Evolutionary conservation across 1,139 yeast genomes (phyloP).

Genomic region (Yamadazyma dendronema): DNA sequence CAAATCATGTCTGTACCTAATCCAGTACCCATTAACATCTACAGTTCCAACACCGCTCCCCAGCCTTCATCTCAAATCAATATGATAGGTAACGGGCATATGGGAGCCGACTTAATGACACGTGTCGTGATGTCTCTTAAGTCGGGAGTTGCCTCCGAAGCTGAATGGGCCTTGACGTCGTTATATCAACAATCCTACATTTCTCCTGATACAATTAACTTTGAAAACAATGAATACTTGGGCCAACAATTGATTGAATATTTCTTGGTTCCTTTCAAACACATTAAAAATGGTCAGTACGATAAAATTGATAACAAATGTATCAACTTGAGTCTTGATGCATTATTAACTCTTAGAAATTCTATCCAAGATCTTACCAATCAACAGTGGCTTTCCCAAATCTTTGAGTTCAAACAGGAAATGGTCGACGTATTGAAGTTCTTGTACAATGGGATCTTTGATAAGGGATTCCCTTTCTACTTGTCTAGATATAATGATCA

Average conservation of each 20-base stretch:
- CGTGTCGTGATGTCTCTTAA: constrained; percentile 65
- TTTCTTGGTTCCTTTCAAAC: constrained; percentile 33
- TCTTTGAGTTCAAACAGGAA: constrained; percentile 46
- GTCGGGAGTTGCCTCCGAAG: constrained; percentile 57
- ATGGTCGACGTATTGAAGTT: constrained; percentile 48
- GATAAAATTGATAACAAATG: constrained; percentile 30
- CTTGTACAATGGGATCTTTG: constrained; percentile 40
- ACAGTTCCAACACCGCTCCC: not conserved
- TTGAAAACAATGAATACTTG: constrained; percentile 49
- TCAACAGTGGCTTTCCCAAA: constrained; percentile 73
- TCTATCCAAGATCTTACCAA: constrained; percentile 78
- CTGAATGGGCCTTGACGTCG: constrained; percentile 64
- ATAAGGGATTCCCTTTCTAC: constrained; percentile 16
- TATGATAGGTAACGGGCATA: constrained; percentile 42
- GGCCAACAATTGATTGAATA: constrained; percentile 50
- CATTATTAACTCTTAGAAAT: constrained; percentile 73
- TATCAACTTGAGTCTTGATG: constrained; percentile 50
- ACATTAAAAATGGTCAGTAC: constrained; percentile 25
- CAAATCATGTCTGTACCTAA: constrained; percentile 1
- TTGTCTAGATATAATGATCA: constrained; percentile 35
- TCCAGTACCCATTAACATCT: constrained; percentile 9
- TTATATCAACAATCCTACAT: constrained; percentile 57
- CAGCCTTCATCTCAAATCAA: not conserved
- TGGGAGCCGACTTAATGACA: constrained; percentile 56
- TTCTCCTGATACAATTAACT: constrained; percentile 45